A percentile compares a stretch with the other conserved stretches of the same genome.
Evolutionary conservation across 352 stramenopile species (phyloP).

Genomic region (Phytophthora sp.): DNA sequence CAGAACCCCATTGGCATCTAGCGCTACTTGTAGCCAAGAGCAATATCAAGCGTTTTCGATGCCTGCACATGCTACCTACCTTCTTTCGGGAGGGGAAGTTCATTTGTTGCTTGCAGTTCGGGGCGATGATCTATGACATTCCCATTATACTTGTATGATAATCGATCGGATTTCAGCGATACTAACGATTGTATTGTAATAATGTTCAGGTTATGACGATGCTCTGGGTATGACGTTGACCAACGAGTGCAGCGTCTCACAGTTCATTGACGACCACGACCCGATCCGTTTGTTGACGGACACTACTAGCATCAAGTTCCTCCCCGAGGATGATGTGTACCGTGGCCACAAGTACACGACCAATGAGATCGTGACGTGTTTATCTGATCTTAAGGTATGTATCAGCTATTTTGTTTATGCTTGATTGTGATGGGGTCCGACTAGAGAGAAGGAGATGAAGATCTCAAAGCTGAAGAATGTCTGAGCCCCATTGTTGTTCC

Average conservation of each 20-base stretch:
- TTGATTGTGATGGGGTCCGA: not conserved
- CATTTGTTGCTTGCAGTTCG: slow-evolving; percentile 60
- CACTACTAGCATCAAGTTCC: slow-evolving; percentile 94
- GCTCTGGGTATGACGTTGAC: slow-evolving; percentile 83
- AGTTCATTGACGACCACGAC: slow-evolving; percentile 91
- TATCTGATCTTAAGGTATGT: slow-evolving; percentile 94
- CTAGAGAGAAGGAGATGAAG: slow-evolving; percentile 62
- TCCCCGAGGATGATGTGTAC: slow-evolving; percentile 82
- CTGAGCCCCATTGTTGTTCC: slow-evolving; percentile 89
- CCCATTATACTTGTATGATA: slow-evolving; percentile 14
- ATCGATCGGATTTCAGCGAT: not conserved
- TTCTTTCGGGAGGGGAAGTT: slow-evolving; percentile 27
- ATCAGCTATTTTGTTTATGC: not conserved
- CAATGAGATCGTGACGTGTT: slow-evolving; percentile 77
- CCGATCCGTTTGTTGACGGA: slow-evolving; percentile 96
- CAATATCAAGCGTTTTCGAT: slow-evolving; percentile 85
- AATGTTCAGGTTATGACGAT: slow-evolving; percentile 92
- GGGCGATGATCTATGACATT: slow-evolving; percentile 89
- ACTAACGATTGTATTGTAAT: slow-evolving; percentile 7
- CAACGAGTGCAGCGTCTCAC: slow-evolving; percentile 82
- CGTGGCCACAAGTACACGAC: slow-evolving; percentile 78
- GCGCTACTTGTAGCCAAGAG: slow-evolving; percentile 91
- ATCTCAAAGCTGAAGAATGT: slow-evolving; percentile 81
- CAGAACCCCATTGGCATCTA: slow-evolving; percentile 78
- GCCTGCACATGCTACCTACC: slow-evolving; percentile 48